Evolutionary conservation across 345 rosid species (phyloP).

Genomic region (Hypericum perforatum): DNA sequence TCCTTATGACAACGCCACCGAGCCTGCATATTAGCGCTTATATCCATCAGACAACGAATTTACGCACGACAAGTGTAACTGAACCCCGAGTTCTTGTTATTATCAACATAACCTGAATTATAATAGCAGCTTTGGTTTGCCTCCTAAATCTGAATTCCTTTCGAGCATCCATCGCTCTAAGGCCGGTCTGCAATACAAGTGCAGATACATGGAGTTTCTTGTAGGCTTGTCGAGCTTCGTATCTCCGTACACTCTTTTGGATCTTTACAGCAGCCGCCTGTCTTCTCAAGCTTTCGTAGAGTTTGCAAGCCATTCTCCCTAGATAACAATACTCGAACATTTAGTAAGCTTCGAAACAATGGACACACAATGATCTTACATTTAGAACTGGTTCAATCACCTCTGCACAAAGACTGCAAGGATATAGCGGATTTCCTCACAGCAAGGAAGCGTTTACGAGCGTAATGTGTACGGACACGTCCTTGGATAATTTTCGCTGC

Average conservation of each 20-base stretch:
- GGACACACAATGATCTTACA: not conserved
- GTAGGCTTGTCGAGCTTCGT: conserved; percentile 34
- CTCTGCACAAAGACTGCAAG: conserved; percentile 46
- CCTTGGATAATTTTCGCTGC: conserved; percentile 46
- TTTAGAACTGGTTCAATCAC: conserved; percentile 18
- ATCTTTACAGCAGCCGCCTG: conserved; percentile 45
- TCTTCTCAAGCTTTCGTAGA: conserved; percentile 39
- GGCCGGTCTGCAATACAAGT: conserved; percentile 42
- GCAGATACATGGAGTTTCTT: conserved; percentile 34
- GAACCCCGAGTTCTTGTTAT: too few relatives aligned
- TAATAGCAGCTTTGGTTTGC: conserved; percentile 47
- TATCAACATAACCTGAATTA: conserved; percentile 35
- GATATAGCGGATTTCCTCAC: conserved; percentile 32
- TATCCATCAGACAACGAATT: too few relatives aligned
- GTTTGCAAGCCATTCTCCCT: conserved; percentile 53
- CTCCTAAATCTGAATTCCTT: conserved; percentile 39
- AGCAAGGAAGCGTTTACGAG: conserved; percentile 38
- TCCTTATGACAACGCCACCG: conserved; percentile 44
- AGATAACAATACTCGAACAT: conserved; percentile 11
- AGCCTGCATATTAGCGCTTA: conserved; percentile 27
- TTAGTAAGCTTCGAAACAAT: not conserved
- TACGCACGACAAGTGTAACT: too few relatives aligned
- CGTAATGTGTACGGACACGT: conserved; percentile 40
- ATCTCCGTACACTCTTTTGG: conserved; percentile 38
- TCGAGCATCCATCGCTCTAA: conserved; percentile 49